Conservation (phyloP, 352 stramenopile species). For the Pseudoperonospora humuli region DNA sequence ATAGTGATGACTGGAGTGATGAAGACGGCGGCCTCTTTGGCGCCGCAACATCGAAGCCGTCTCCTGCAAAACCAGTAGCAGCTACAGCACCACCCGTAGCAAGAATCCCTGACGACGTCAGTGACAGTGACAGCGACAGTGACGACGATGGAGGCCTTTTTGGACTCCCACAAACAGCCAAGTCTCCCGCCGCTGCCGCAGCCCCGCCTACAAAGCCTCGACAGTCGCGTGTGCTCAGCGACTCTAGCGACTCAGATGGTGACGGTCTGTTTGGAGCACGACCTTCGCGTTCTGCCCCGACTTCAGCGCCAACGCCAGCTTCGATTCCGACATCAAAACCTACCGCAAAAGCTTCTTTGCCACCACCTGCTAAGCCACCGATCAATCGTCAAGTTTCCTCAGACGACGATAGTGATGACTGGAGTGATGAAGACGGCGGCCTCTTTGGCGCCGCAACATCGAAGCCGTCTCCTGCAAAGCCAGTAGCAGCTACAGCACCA, state of each 20-base stretch:
- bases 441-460: constrained; percentile 40
- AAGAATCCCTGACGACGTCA: constrained; percentile 39
- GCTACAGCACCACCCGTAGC: background rate
- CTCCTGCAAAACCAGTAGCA: constrained; percentile 2
- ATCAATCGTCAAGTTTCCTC: constrained; percentile 39
- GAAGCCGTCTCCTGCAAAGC: constrained; percentile 17
- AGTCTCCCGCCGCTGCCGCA: constrained; percentile 11
- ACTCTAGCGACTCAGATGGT: constrained; percentile 58
- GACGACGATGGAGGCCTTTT: constrained; percentile 40
- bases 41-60: constrained; percentile 20
- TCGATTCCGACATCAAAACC: constrained; percentile 2
- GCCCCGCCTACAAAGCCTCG: constrained; percentile 11
- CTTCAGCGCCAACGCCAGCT: constrained; percentile 1
- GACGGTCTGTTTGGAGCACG: constrained; percentile 51
- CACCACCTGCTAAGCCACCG: constrained; percentile 26
- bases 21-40: constrained; percentile 50
- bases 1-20: constrained; percentile 47
- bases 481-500: constrained; percentile 9
- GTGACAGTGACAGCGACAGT: constrained; percentile 29
- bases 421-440: constrained; percentile 47
- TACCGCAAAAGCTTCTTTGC: constrained; percentile 10
- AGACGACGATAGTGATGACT: constrained; percentile 55
- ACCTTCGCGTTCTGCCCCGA: constrained; percentile 8
- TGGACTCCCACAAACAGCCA: constrained; percentile 21
- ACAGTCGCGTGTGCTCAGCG: constrained; percentile 31